Base-by-base conservation (phyloP, 1,139 yeast species). In the Sugiyamaella sp. region DNA sequence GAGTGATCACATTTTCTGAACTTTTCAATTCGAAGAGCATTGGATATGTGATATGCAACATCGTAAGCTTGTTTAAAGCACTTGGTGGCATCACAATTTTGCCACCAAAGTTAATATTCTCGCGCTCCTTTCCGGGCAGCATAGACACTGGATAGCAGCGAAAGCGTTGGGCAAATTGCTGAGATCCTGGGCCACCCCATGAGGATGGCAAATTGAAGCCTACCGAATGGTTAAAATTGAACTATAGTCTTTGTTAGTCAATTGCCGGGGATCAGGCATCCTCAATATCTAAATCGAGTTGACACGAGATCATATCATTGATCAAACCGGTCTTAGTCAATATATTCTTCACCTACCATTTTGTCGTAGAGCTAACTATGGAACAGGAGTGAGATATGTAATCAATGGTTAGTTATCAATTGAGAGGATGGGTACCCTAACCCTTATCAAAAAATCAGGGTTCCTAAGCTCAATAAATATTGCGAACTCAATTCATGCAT, bases 71-170 rank as follows among this genome's bases (percentile, higher is more conserved):
- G 70, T 86, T 87, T 60, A 95, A 78, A 0, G 98, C 95, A 45
- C 96, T 88, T 20, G 96, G 95, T 3, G 99, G 99, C 55, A 93
- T 72, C 60, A 91, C 90, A 58, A 93, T 89, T 75, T 95, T 93
- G 61, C 99, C 99, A n/a, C 99, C 98, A 70, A 73, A 91, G 67
- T 93, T 91, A 56, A 96, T 86, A 59, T 84, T 89, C 57, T 86
- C 93, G 37, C 95, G 76, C 40, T 80, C 82, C 57, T 78, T 74
- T 59, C 89, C 96, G 3, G 95, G 88, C 93, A 89, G 88, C 95
- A 89, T 89, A 2, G 86, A 79, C 40, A 91, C 80, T 2, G 98
- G 97, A 68, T 90, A 93, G 66, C 97, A 88, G 66, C 99, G 80
- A 75, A 89, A 93, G 71, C 81, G 87, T 62, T 90, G 97, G 65